phyloP scores from a whole-genome alignment of 768 basidiomycete genomes.

The Cubamyces lactineus region DNA sequence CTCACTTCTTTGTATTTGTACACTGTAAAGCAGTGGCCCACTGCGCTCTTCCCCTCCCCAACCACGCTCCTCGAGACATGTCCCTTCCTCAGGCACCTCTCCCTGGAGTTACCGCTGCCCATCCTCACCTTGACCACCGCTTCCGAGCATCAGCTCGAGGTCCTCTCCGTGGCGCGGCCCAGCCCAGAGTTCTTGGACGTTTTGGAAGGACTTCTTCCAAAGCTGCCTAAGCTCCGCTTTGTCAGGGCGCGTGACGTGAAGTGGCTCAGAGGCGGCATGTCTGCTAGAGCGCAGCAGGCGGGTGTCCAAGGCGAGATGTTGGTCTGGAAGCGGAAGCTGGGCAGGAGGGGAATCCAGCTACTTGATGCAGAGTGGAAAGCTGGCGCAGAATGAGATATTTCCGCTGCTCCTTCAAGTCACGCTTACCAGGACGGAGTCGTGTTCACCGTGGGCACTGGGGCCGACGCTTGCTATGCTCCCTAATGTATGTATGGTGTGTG shows the following conservation, averaged over 20 bases:
- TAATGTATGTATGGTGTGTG: not conserved
- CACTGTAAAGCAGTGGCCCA: conserved; percentile 59
- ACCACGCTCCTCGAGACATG: conserved; percentile 31
- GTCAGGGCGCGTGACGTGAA: conserved; percentile 69
- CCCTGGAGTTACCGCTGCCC: conserved; percentile 73
- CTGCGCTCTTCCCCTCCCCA: conserved; percentile 32
- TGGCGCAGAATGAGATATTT: conserved; percentile 10
- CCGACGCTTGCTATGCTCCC: too few species aligned
- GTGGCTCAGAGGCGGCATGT: conserved; percentile 74
- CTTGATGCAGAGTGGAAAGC: conserved; percentile 75
- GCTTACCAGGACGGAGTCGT: too few species aligned
- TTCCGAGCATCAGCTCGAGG: conserved; percentile 49
- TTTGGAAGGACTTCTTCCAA: conserved; percentile 58
- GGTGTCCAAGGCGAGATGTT: conserved; percentile 83
- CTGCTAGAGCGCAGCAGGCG: conserved; percentile 63
- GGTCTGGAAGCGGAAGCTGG: conserved; percentile 69
- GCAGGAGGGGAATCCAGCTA: conserved; percentile 58
- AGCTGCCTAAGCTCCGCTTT: conserved; percentile 56
- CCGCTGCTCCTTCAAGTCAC: not conserved
- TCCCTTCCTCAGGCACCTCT: conserved; percentile 59
- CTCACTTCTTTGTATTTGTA: conserved; percentile 67
- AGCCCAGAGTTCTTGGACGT: conserved; percentile 57
- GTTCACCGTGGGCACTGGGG: too few species aligned
- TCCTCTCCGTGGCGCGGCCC: conserved; percentile 80
- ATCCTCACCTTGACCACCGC: conserved; percentile 39